These are phyloP conservation scores for Plasmodium gonderi DNA, from an alignment of 169 alveolate genomes.

Conservation along the genomic window DNA sequence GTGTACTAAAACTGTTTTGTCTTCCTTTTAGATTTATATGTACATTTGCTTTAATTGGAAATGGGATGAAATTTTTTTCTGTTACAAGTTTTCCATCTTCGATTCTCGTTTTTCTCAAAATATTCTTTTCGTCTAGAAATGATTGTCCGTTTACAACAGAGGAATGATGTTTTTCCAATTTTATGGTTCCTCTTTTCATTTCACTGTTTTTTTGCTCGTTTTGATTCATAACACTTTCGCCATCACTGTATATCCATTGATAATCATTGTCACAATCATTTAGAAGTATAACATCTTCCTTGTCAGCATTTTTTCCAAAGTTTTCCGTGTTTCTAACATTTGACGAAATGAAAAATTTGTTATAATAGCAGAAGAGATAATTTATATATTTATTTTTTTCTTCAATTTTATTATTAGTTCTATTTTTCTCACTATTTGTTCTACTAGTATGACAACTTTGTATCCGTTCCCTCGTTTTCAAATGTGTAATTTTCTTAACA, in stretches of 20 bases:
- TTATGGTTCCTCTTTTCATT: background rate
- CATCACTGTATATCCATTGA: conserved; percentile 32
- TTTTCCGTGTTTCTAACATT: background rate
- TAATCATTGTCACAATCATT: background rate
- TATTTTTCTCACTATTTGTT: background rate
- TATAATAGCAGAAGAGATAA: conserved; percentile 40
- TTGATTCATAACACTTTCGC: too few relatives aligned
- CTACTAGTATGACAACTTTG: background rate
- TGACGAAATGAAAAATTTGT: background rate
- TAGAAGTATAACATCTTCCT: background rate
- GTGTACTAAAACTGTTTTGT: background rate
- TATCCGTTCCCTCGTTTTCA: background rate
- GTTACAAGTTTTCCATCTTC: background rate
- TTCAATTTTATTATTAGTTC: background rate
- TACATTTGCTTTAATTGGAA: background rate
- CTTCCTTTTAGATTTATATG: too few relatives aligned
- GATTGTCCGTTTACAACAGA: background rate
- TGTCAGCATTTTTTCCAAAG: background rate
- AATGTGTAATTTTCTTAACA: conserved; percentile 10
- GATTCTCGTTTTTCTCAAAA: background rate
- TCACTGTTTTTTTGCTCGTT: background rate
- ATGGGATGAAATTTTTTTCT: background rate
- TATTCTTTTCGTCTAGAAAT: background rate
- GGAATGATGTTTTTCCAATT: background rate
- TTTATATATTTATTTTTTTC: conserved; percentile 14